Conservation (phyloP, 108 stramenopile species). For the Conticribra weissflogii region DNA sequence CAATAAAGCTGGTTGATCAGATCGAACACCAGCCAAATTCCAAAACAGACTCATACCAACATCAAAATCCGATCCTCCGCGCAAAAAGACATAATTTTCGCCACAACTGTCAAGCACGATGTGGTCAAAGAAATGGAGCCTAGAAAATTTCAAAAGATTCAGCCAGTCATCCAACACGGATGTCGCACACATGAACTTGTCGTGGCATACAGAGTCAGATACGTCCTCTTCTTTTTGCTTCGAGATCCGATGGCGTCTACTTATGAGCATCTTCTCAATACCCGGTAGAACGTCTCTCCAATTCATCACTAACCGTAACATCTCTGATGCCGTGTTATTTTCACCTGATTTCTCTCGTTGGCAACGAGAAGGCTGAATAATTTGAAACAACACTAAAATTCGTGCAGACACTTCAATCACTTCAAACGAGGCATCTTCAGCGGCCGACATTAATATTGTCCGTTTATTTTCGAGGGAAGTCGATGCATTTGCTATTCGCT, state of each 20-base stretch:
- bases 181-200: slow-evolving; percentile 1
- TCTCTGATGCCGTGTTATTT: not conserved
- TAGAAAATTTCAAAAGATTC: slow-evolving; percentile 7
- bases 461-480: not conserved
- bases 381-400: not conserved
- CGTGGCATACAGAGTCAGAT: not conserved
- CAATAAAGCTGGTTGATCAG: not conserved
- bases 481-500: not conserved
- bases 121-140: slow-evolving; percentile 12
- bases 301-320: not conserved
- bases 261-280: slow-evolving; percentile 10
- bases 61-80: slow-evolving; percentile 11
- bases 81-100: not conserved
- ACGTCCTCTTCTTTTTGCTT: not conserved
- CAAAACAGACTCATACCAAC: slow-evolving; percentile 6
- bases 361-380: not conserved
- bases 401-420: slow-evolving; percentile 28
- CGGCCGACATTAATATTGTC: slow-evolving; percentile 20
- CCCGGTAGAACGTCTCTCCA: slow-evolving; percentile 20
- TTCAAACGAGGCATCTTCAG: slow-evolving; percentile 31
- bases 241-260: slow-evolving; percentile 18
- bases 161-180: slow-evolving; percentile 17
- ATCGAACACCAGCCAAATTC: slow-evolving; percentile 17
- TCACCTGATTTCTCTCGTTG: not conserved
- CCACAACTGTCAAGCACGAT: not conserved